Base-by-base conservation (phyloP, 1,284 basidiomycete species). In the Pseudozyma thailandica region DNA sequence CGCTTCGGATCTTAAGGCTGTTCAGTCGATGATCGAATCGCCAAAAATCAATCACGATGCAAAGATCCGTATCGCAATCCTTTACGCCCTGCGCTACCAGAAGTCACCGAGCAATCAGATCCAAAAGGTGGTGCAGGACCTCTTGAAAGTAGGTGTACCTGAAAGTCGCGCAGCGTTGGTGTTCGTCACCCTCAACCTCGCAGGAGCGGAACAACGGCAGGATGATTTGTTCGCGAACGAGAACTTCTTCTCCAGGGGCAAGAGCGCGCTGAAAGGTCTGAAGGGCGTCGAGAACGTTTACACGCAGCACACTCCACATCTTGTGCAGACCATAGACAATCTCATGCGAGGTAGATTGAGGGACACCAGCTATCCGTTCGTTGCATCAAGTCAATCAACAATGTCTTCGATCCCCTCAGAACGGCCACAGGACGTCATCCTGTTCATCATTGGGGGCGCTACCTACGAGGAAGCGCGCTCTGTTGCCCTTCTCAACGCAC, bases 231-330 rank as follows among this genome's bases (percentile, higher is more conserved):
- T 98, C 82, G 93, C 93, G 41, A 97, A 92, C 55, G 94, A 97
- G 82, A 94, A 94, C 39, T 86, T 99, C 56, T 90, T 99, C 71
- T 93, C 93, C 1, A 91, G 95, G 79, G 96, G 96, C 6, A 91
- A 93, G 63, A 93, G 91, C 31, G 96, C 95, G 0, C 84, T 99
- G 65, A 97, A 97, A 82, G 96, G 96, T 1, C 85, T 98, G 54
- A 97, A 97, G 86, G 96, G 96, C 7, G 96, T 98, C 6, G 96
- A 99, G 83, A 99, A 99, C 79, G 95, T 98, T 8, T 99, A 98
- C 82, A 99, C 94, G 54, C 96, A 98, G 79, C 96, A 98, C 80
- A 91, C 90, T 15, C 96, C 96, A 9, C 94, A 96, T 83, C 86
- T 99, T 3, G 89, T 91, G 0, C 90, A 97, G 80, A 98, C 95